Conservation (phyloP, 176 grass and related monocot genomes). For the Oryza nivara region DNA sequence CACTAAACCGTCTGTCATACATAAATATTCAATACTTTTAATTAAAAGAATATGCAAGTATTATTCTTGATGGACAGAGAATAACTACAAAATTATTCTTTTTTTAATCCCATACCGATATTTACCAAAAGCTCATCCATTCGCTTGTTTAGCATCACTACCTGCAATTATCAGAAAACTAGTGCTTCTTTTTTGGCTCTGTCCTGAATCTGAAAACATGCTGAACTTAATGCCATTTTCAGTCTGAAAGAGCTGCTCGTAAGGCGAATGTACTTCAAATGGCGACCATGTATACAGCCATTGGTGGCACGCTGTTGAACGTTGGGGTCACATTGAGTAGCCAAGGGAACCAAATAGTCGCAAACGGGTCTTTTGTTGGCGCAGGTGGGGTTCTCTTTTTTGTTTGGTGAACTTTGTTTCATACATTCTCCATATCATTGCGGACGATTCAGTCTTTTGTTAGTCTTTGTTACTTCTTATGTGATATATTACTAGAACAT, state of each 20-base stretch:
- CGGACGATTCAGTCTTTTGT: background rate
- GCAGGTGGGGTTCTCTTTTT: constrained; percentile 58
- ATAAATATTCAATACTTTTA: background rate
- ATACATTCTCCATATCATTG: background rate
- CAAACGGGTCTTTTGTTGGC: constrained; percentile 72
- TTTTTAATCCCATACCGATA: background rate
- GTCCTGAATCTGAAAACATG: background rate
- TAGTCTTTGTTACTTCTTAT: background rate
- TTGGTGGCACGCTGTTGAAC: constrained; percentile 85
- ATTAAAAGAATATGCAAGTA: background rate
- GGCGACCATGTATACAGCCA: constrained; percentile 82
- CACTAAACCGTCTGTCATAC: background rate
- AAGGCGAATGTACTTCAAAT: constrained; percentile 89
- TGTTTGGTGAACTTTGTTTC: background rate
- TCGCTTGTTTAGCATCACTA: background rate
- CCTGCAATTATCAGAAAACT: constrained; percentile 1
- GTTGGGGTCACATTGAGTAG: constrained; percentile 73
- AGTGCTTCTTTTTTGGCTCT: background rate
- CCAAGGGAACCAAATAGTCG: constrained; percentile 74
- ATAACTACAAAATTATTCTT: background rate
- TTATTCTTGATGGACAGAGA: constrained; percentile 21
- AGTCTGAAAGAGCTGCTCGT: constrained; percentile 88
- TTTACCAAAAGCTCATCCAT: background rate
- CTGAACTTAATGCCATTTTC: constrained; percentile 38
- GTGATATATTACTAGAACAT: background rate